Evolutionary conservation across 768 basidiomycete species (phyloP).

Genomic region (Rossbeevera mucosa): DNA sequence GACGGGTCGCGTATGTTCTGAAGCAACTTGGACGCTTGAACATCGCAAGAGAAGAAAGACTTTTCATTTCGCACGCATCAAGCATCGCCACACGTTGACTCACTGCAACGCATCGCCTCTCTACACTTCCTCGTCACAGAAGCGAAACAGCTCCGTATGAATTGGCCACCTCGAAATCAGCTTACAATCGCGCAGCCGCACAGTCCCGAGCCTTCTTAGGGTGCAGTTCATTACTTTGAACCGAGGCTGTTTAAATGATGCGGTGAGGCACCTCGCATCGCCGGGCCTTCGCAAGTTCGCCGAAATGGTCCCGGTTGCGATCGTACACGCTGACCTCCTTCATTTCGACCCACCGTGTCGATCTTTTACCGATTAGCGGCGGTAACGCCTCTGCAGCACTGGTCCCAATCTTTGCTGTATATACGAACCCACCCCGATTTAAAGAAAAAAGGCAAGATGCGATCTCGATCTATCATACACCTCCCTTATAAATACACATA

Average conservation of each 20-base stretch:
- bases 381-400: neutral
- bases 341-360: conserved; percentile 10
- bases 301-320: conserved; percentile 24
- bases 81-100: neutral
- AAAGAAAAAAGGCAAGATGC: conserved; percentile 8
- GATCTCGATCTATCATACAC: conserved; percentile 21
- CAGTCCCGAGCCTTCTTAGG: neutral
- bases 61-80: neutral
- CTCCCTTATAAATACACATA: conserved; percentile 28
- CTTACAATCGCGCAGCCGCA: neutral
- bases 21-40: no score
- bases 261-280: conserved; percentile 34
- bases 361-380: conserved; percentile 19
- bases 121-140: neutral
- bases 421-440: neutral
- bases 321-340: conserved; percentile 27
- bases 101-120: neutral
- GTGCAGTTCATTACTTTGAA: conserved; percentile 7
- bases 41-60: no score
- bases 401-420: conserved; percentile 5
- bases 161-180: neutral
- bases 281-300: conserved; percentile 39
- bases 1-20: conserved; percentile 43
- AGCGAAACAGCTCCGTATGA: neutral
- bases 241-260: conserved; percentile 37